phyloP scores from a whole-genome alignment of 495 filamentous ascomycete genomes.

The Lophiotrema nucula region DNA sequence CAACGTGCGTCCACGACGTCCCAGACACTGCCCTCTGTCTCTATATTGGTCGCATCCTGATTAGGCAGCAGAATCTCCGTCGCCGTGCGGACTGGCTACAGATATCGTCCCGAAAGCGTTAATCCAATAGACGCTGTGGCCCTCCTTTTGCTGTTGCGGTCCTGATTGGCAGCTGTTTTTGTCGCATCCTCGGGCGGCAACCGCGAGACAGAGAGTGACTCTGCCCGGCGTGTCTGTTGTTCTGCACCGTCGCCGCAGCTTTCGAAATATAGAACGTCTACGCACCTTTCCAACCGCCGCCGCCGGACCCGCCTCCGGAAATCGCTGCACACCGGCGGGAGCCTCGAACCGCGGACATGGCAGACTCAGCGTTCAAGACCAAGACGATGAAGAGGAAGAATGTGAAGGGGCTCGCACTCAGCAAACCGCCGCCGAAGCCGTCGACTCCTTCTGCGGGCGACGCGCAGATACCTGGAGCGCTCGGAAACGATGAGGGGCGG shows the following conservation, averaged over 20 bases:
- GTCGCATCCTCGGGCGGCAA: conserved; percentile 33
- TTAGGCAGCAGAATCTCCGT: conserved; percentile 10
- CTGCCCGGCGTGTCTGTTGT: neutral
- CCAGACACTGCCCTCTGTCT: neutral
- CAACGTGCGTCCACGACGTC: neutral
- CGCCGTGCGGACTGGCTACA: conserved; percentile 5
- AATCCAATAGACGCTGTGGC: conserved; percentile 37
- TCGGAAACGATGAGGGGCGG: conserved; percentile 63
- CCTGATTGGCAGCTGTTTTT: conserved; percentile 31
- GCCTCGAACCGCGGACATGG: conserved; percentile 55
- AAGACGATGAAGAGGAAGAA: conserved; percentile 98
- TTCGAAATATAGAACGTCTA: no score
- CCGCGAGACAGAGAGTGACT: conserved; percentile 23
- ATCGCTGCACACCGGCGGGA: conserved; percentile 20
- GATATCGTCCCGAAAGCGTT: conserved; percentile 32
- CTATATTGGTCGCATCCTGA: conserved; percentile 16
- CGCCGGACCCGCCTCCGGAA: neutral
- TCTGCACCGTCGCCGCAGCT: neutral
- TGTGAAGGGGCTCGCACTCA: conserved; percentile 88
- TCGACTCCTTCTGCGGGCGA: conserved; percentile 58
- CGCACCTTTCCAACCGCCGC: neutral
- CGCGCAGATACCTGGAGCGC: conserved; percentile 57
- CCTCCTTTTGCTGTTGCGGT: conserved; percentile 21
- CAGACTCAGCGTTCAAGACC: conserved; percentile 69
- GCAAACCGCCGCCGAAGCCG: conserved; percentile 60